Evolutionary conservation across 2,329 filamentous ascomycete species (phyloP).

Genomic region (Arthrobotrys conoides): DNA sequence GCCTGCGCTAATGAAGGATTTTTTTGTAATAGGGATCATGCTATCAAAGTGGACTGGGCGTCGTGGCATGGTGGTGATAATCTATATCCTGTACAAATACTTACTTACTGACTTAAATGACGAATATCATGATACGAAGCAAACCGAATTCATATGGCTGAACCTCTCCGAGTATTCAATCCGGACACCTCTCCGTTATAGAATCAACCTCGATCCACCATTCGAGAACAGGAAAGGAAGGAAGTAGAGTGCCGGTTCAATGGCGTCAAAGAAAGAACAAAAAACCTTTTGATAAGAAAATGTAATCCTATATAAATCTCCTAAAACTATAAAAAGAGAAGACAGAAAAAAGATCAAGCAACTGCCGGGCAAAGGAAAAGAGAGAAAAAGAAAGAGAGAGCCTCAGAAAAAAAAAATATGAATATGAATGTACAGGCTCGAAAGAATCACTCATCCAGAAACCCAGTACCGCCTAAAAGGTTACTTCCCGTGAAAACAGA

Average conservation of each 20-base stretch:
- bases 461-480: conserved; percentile 21
- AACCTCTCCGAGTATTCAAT: no score
- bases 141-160: not conserved
- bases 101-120: not conserved
- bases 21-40: conserved; percentile 61
- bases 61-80: conserved; percentile 64
- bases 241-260: not conserved
- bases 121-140: not conserved
- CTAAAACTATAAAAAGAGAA: conserved; percentile 3
- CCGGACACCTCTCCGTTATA: not conserved
- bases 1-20: conserved; percentile 22
- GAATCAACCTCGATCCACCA: not conserved
- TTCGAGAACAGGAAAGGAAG: not conserved
- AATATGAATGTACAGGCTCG: conserved; percentile 58
- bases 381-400: conserved; percentile 5
- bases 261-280: not conserved
- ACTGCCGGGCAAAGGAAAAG: not conserved
- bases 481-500: not conserved
- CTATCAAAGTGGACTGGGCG: conserved; percentile 64
- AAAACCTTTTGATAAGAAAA: conserved; percentile 12
- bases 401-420: not conserved
- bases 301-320: conserved; percentile 34
- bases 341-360: conserved; percentile 17
- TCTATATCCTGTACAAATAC: conserved; percentile 6
- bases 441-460: conserved; percentile 42